A percentile compares a stretch with the other conserved stretches of the same genome.
Conservation (phyloP, 768 basidiomycete species). For the Leucosporidium scottii region DNA sequence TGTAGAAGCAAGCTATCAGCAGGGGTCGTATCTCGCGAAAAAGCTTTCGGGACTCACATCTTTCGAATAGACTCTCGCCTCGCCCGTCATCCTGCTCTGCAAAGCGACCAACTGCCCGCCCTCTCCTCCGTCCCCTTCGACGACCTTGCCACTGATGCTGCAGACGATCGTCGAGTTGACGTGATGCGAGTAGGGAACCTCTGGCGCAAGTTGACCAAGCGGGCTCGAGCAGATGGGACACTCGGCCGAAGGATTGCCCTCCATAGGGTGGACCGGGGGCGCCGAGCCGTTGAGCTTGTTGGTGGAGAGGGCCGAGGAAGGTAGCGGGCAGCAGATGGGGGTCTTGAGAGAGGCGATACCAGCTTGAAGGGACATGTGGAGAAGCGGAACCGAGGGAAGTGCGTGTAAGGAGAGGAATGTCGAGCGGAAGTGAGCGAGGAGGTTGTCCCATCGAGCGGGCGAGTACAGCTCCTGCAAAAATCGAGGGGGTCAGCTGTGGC, state of each 20-base stretch:
- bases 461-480: slow-evolving; percentile 69
- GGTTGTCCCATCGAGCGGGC: slow-evolving; percentile 62
- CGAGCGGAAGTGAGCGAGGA: slow-evolving; percentile 70
- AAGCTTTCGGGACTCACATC: slow-evolving; percentile 48
- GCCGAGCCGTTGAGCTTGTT: neutral
- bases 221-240: slow-evolving; percentile 83
- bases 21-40: neutral
- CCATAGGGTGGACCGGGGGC: slow-evolving; percentile 15
- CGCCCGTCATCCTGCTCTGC: slow-evolving; percentile 10
- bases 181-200: slow-evolving; percentile 89
- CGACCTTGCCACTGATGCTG: slow-evolving; percentile 78
- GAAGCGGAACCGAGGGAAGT: slow-evolving; percentile 75
- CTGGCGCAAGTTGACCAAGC: slow-evolving; percentile 63
- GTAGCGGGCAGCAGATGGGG: slow-evolving; percentile 61
- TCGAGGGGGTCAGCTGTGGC: neutral
- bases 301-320: slow-evolving; percentile 53
- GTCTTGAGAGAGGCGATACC: slow-evolving; percentile 86
- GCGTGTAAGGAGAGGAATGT: slow-evolving; percentile 83
- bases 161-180: slow-evolving; percentile 94
- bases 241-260: slow-evolving; percentile 44
- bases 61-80: slow-evolving; percentile 28
- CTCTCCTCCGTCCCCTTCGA: slow-evolving; percentile 63
- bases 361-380: slow-evolving; percentile 81
- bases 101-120: slow-evolving; percentile 29
- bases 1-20: neutral